phyloP scores from a whole-genome alignment of 768 basidiomycete genomes.

The Lentinula boryana region DNA sequence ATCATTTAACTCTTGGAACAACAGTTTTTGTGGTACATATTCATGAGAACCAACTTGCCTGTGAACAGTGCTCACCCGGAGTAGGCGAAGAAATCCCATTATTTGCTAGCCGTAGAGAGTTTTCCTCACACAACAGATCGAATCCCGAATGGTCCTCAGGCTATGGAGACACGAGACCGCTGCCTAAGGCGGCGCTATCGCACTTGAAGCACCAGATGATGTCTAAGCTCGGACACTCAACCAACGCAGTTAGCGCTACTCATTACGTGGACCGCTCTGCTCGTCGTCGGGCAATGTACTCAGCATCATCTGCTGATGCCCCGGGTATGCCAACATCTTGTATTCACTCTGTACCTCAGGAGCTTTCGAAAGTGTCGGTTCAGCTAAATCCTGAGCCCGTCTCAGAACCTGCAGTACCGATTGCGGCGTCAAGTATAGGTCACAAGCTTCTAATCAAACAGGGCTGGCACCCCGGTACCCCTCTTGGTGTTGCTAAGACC shows the following conservation, averaged over 20 bases:
- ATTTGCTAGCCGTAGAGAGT: conserved; percentile 31
- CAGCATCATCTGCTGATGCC: conserved; percentile 44
- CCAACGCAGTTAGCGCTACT: conserved; percentile 13
- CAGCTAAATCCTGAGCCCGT: conserved; percentile 13
- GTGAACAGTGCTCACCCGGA: conserved; percentile 51
- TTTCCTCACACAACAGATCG: conserved; percentile 9
- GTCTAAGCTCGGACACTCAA: conserved; percentile 33
- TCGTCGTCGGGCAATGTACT: conserved; percentile 55
- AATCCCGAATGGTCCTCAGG: not conserved
- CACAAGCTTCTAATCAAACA: conserved; percentile 64
- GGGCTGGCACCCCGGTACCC: conserved; percentile 69
- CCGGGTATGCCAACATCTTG: conserved; percentile 28
- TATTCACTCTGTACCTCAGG: conserved; percentile 7
- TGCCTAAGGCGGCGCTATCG: conserved; percentile 43
- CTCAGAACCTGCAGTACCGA: conserved; percentile 40
- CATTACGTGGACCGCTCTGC: conserved; percentile 68
- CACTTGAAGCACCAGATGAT: conserved; percentile 62
- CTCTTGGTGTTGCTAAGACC: conserved; percentile 33
- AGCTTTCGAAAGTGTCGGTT: conserved; percentile 14
- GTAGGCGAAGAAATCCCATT: conserved; percentile 55
- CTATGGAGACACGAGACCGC: not conserved
- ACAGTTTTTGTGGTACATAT: conserved; percentile 70
- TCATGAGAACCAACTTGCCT: conserved; percentile 57
- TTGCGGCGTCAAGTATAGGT: conserved; percentile 58
- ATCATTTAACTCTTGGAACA: conserved; percentile 60